Conservation (phyloP, 345 rosid genomes). For the Hibiscus mutabilis region DNA sequence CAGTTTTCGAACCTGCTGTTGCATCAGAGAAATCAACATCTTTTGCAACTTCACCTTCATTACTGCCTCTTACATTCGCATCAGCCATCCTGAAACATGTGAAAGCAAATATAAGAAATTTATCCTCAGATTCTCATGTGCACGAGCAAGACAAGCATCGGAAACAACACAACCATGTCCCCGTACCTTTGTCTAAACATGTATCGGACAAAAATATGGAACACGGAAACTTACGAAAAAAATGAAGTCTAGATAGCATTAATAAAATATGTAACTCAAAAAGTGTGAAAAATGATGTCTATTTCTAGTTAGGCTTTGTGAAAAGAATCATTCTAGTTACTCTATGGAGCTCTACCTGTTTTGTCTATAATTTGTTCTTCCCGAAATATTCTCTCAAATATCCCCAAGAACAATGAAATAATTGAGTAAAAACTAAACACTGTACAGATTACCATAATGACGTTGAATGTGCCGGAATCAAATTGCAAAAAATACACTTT, state of each 20-base stretch:
- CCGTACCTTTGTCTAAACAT: neutral
- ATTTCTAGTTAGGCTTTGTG: neutral
- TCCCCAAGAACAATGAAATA: neutral
- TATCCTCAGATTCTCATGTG: neutral
- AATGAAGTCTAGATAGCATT: neutral
- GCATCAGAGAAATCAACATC: neutral
- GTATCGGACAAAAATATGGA: too few relatives aligned
- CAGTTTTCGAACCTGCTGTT: neutral
- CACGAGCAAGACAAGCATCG: too few relatives aligned
- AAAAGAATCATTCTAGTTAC: neutral
- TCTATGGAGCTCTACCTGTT: neutral
- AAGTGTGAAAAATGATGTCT: neutral
- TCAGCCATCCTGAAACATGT: constrained; percentile 29
- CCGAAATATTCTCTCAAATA: neutral
- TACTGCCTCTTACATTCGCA: constrained; percentile 21
- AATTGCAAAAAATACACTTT: neutral
- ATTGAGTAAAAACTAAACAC: neutral
- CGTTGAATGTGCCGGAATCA: neutral
- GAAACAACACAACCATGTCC: too few relatives aligned
- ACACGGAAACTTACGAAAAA: neutral
- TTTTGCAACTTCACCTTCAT: constrained; percentile 20
- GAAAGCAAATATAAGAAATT: neutral
- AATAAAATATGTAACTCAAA: neutral
- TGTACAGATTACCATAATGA: neutral
- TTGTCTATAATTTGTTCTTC: neutral